Conservation (phyloP, 108 stramenopile species). For the Seminavis robusta region DNA sequence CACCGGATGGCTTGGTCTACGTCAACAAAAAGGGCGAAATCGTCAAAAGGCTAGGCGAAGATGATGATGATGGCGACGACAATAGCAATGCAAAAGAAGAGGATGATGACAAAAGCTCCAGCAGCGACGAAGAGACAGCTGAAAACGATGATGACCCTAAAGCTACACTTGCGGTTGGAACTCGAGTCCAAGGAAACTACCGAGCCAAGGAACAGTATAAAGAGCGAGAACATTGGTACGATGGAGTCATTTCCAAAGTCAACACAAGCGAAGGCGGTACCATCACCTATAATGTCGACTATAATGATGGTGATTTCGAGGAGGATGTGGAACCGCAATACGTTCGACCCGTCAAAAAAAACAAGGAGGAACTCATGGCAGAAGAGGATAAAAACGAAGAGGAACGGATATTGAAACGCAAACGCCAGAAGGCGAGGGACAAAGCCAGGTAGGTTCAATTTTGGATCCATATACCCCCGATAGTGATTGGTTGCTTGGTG, state of each 20-base stretch:
- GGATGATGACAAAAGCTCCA: slow-evolving; percentile 18
- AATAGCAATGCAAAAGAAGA: slow-evolving; percentile 11
- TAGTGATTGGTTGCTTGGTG: slow-evolving; percentile 10
- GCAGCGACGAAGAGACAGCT: slow-evolving; percentile 28
- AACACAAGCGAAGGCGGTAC: slow-evolving; percentile 33
- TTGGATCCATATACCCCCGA: not conserved
- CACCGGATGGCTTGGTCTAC: slow-evolving; percentile 81
- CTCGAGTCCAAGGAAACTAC: slow-evolving; percentile 75
- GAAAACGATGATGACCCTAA: slow-evolving; percentile 9
- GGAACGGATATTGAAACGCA: slow-evolving; percentile 33
- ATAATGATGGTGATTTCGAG: slow-evolving; percentile 87
- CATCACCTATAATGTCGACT: slow-evolving; percentile 66
- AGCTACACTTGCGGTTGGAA: slow-evolving; percentile 45
- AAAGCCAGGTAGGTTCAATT: slow-evolving; percentile 82
- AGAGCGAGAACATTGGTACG: slow-evolving; percentile 67
- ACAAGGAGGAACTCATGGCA: slow-evolving; percentile 46
- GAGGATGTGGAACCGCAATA: slow-evolving; percentile 66
- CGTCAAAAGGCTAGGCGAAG: slow-evolving; percentile 58
- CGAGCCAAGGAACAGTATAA: slow-evolving; percentile 76
- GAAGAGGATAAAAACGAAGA: slow-evolving; percentile 33
- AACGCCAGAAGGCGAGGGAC: slow-evolving; percentile 65
- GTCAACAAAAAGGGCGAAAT: slow-evolving; percentile 66
- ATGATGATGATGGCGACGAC: slow-evolving; percentile 15
- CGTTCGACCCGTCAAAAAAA: slow-evolving; percentile 43
- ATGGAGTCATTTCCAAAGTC: slow-evolving; percentile 56